Evolutionary conservation across 2,329 filamentous ascomycete genomes (phyloP).

Genomic region (Akanthomyces dipterigenus): DNA sequence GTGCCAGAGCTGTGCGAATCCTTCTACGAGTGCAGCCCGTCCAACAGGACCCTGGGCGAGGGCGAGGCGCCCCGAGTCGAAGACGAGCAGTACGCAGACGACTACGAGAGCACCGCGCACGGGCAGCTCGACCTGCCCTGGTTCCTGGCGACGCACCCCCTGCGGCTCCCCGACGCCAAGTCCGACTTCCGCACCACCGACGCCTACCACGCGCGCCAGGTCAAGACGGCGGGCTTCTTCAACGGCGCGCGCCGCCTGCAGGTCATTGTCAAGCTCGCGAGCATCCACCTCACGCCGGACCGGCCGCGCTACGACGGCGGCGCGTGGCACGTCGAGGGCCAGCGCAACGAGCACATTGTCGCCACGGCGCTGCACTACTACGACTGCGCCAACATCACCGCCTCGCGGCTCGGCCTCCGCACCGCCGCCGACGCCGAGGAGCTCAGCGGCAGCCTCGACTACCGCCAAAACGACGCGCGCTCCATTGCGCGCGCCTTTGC

Average conservation of each 20-base stretch:
- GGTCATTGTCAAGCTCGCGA: constrained; percentile 57
- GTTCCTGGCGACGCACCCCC: constrained; percentile 22
- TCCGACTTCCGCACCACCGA: constrained; percentile 20
- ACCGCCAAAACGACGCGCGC: constrained; percentile 27
- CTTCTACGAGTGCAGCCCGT: constrained; percentile 13
- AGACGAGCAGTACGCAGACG: constrained; percentile 16
- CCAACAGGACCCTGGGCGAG: constrained; percentile 19
- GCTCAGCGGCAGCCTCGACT: constrained; percentile 18
- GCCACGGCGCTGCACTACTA: constrained; percentile 58
- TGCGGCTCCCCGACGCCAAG: constrained; percentile 13
- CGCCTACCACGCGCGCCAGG: neutral
- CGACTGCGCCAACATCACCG: constrained; percentile 52
- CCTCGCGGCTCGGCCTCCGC: constrained; percentile 44
- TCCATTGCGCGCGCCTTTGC: constrained; percentile 31
- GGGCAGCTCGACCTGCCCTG: constrained; percentile 15
- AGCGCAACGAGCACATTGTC: constrained; percentile 56
- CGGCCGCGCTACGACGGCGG: constrained; percentile 47
- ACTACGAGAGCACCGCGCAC: constrained; percentile 17
- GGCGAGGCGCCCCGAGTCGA: constrained; percentile 16
- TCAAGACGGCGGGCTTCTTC: constrained; percentile 24
- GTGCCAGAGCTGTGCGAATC: neutral
- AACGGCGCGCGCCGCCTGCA: constrained; percentile 37
- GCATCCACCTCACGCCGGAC: constrained; percentile 53
- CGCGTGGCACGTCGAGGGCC: constrained; percentile 49
- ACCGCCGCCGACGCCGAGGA: constrained; percentile 30